Percentiles rank a stretch among this genome's conserved stretches.
Evolutionary conservation across 441 rosid genomes (phyloP).

Genomic region (Kokia cookei): DNA sequence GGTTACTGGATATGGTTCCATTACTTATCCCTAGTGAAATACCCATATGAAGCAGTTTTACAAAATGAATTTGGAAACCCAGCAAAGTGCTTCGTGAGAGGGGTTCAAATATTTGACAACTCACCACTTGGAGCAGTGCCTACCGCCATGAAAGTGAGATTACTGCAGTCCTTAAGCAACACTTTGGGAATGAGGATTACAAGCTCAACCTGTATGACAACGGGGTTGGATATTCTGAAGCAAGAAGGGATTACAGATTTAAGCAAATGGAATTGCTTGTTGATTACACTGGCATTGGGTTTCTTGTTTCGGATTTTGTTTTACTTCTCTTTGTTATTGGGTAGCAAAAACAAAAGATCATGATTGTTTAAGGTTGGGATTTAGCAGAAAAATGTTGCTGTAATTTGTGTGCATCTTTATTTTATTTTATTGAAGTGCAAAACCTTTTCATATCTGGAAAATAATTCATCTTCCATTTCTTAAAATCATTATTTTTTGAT

Average conservation of each 20-base stretch:
- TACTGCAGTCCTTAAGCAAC: slow-evolving; percentile 36
- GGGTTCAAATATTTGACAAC: slow-evolving; percentile 74
- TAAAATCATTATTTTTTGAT: neutral
- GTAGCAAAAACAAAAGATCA: slow-evolving; percentile 87
- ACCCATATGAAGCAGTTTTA: slow-evolving; percentile 69
- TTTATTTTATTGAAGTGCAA: slow-evolving; percentile 3
- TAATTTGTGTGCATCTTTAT: neutral
- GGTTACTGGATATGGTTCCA: slow-evolving; percentile 87
- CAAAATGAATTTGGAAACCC: slow-evolving; percentile 63
- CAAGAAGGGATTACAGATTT: slow-evolving; percentile 62
- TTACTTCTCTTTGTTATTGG: slow-evolving; percentile 64
- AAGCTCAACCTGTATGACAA: slow-evolving; percentile 64
- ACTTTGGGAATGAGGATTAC: slow-evolving; percentile 52
- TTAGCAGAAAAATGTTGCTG: neutral
- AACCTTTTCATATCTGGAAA: slow-evolving; percentile 7
- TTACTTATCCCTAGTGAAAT: slow-evolving; percentile 68
- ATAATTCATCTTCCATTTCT: neutral
- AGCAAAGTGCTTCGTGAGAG: slow-evolving; percentile 51
- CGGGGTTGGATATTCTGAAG: slow-evolving; percentile 49
- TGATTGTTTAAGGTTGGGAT: slow-evolving; percentile 2
- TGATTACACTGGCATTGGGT: slow-evolving; percentile 74
- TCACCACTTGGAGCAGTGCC: slow-evolving; percentile 55
- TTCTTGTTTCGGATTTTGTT: slow-evolving; percentile 74
- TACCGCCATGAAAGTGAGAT: slow-evolving; percentile 25
- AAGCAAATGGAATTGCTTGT: slow-evolving; percentile 68